These are phyloP conservation scores for Citrus mangshanensis DNA, from an alignment of 345 rosid genomes.

Conservation along the genomic window DNA sequence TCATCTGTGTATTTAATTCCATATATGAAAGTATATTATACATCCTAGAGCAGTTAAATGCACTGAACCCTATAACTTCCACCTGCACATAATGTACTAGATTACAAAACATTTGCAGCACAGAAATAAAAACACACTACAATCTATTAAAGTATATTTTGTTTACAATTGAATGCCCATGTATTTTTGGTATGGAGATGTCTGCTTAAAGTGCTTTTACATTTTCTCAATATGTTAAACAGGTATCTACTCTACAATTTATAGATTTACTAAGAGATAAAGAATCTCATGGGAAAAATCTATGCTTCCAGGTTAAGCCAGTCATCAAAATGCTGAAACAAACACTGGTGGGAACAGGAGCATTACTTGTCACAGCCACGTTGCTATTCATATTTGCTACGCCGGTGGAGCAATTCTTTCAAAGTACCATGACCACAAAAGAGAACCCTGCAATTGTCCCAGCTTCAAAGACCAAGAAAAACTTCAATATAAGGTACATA, in stretches of 20 bases:
- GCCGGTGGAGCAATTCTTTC: conserved; percentile 71
- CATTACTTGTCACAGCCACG: conserved; percentile 64
- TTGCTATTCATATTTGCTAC: conserved; percentile 71
- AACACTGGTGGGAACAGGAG: conserved; percentile 83
- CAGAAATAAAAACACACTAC: background rate
- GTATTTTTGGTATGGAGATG: background rate
- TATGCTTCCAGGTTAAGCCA: conserved; percentile 69
- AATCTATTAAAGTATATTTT: background rate
- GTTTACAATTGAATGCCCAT: conserved; percentile 6
- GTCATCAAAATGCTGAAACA: conserved; percentile 83
- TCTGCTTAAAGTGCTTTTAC: background rate
- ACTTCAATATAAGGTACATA: conserved; percentile 65
- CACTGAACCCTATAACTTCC: background rate
- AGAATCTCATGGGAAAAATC: conserved; percentile 9
- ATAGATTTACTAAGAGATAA: background rate
- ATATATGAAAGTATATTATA: background rate
- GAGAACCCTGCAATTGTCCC: conserved; percentile 37
- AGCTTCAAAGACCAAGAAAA: conserved; percentile 46
- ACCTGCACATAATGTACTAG: background rate
- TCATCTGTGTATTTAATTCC: background rate
- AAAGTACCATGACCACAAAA: conserved; percentile 29
- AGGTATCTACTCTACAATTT: background rate
- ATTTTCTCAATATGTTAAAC: background rate
- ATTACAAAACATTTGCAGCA: background rate
- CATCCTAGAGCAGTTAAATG: background rate